Evolutionary conservation across 2,329 filamentous ascomycete genomes (phyloP).

Genomic region (Botrytis aclada): DNA sequence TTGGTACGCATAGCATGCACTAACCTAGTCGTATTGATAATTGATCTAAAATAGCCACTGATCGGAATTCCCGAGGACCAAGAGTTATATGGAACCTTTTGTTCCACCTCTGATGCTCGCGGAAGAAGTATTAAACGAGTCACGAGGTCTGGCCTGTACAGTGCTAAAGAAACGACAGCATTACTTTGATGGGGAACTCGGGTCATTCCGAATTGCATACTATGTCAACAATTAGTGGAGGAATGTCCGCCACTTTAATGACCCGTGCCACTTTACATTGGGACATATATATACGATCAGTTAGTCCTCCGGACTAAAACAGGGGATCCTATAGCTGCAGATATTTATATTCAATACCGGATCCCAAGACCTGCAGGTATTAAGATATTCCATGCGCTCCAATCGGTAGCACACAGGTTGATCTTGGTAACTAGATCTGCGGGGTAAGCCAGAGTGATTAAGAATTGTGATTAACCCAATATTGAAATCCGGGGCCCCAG

Average conservation of each 20-base stretch:
- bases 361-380: background rate
- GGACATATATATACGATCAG: background rate
- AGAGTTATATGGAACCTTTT: background rate
- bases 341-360: background rate
- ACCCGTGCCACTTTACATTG: background rate
- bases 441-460: background rate
- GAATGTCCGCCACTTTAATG: background rate
- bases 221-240: background rate
- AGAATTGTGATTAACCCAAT: background rate
- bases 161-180: background rate
- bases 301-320: background rate
- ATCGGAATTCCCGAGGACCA: background rate
- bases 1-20: constrained; percentile 1
- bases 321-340: background rate
- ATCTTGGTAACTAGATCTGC: background rate
- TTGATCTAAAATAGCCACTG: background rate
- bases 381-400: background rate
- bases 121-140: too few species aligned
- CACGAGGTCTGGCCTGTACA: background rate
- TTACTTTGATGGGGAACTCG: background rate
- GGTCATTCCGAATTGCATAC: background rate
- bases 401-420: background rate
- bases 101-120: constrained; percentile 9
- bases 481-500: background rate
- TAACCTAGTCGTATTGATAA: background rate